phyloP scores from a whole-genome alignment of 371 early-diverging fungal genomes.

The Haplosporangium sp. region DNA sequence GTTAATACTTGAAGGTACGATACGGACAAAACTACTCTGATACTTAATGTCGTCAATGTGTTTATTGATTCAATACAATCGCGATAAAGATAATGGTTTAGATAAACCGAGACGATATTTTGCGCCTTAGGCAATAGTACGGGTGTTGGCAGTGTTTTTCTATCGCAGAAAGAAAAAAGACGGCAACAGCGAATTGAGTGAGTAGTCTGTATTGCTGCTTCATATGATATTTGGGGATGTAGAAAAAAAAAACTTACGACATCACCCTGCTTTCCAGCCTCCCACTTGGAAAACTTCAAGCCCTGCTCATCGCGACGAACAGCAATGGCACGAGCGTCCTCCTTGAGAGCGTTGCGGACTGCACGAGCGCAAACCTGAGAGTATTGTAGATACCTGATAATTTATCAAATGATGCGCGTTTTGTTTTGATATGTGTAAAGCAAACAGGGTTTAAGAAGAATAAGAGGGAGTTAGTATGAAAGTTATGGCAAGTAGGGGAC shows the following conservation, averaged over 20 bases:
- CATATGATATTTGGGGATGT: background rate
- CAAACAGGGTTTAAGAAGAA: background rate
- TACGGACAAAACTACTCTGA: no score
- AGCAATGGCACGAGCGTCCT: conserved; percentile 75
- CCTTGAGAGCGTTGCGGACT: conserved; percentile 87
- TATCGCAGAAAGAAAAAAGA: conserved; percentile 2
- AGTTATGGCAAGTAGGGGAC: no score
- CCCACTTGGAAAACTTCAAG: conserved; percentile 85
- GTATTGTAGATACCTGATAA: conserved; percentile 86
- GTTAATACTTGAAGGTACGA: no score
- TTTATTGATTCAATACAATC: background rate
- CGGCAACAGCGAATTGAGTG: background rate
- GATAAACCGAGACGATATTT: background rate
- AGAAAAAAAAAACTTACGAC: conserved; percentile 55
- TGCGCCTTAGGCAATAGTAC: conserved; percentile 25
- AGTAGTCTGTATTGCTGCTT: background rate
- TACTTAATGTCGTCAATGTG: background rate
- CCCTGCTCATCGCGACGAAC: conserved; percentile 80
- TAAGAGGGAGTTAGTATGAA: background rate
- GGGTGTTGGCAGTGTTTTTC: conserved; percentile 43
- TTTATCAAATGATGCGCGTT: no score
- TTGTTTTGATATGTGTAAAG: no score
- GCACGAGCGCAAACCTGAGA: conserved; percentile 87
- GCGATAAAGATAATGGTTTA: background rate
- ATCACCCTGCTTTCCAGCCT: conserved; percentile 79